Conservation (phyloP, 768 basidiomycete genomes). For the Amanita phalloides region DNA sequence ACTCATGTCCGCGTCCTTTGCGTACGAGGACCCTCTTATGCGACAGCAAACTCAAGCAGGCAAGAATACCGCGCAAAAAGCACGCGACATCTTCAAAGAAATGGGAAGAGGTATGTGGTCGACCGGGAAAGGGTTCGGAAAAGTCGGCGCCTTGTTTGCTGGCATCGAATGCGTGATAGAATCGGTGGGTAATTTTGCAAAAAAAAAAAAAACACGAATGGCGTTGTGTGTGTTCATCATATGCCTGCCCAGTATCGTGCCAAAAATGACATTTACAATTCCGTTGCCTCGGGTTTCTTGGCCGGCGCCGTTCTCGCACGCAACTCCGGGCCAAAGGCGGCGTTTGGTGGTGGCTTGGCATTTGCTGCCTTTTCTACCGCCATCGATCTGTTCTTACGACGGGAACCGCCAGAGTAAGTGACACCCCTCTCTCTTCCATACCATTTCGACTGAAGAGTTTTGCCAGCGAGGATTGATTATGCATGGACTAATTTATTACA, state of each 20-base stretch:
- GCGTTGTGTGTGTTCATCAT: neutral
- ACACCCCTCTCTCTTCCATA: neutral
- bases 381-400: constrained; percentile 74
- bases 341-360: constrained; percentile 77
- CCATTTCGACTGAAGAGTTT: neutral
- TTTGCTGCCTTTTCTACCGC: constrained; percentile 91
- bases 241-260: constrained; percentile 68
- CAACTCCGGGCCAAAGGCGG: constrained; percentile 79
- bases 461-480: constrained; percentile 28
- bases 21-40: constrained; percentile 87
- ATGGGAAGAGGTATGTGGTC: constrained; percentile 92
- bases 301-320: constrained; percentile 85
- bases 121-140: constrained; percentile 86
- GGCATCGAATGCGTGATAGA: constrained; percentile 95
- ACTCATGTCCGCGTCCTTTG: constrained; percentile 90
- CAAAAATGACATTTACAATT: constrained; percentile 91
- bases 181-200: constrained; percentile 46
- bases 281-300: constrained; percentile 77
- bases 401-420: constrained; percentile 71
- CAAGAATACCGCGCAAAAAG: constrained; percentile 64
- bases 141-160: constrained; percentile 90
- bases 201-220: neutral
- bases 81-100: constrained; percentile 78
- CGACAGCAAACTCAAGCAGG: constrained; percentile 48
- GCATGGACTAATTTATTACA: neutral